Percentiles rank a stretch among this genome's conserved stretches.
Conservation (phyloP, 495 filamentous ascomycete species). For the Xylaria intraflava region DNA sequence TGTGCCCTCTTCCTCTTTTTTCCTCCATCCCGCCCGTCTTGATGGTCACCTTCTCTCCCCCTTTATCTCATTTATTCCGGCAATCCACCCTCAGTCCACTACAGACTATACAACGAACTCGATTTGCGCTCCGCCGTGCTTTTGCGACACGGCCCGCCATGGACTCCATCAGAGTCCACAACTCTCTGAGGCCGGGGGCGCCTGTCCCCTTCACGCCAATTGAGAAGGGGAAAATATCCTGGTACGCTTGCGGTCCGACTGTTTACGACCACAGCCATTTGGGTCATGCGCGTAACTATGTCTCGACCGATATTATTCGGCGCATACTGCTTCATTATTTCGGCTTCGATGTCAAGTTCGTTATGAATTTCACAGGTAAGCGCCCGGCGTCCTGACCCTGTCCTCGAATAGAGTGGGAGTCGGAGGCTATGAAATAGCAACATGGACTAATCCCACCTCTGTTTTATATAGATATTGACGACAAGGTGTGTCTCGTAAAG, state of each 20-base stretch:
- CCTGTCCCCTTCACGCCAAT: conserved; percentile 73
- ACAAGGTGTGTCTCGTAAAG: conserved; percentile 57
- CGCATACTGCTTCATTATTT: conserved; percentile 84
- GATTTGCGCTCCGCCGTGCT: conserved; percentile 16
- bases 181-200: conserved; percentile 63
- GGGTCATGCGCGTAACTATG: conserved; percentile 91
- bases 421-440: background rate
- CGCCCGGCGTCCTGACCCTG: background rate
- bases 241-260: conserved; percentile 91
- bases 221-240: conserved; percentile 66
- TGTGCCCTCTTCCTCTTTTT: background rate
- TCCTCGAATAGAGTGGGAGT: background rate
- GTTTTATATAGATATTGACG: conserved; percentile 58
- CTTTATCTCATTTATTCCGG: conserved; percentile 13
- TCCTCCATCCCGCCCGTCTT: conserved; percentile 10
- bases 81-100: conserved; percentile 2
- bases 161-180: conserved; percentile 59
- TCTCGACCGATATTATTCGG: conserved; percentile 85
- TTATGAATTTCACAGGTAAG: conserved; percentile 79
- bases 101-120: conserved; percentile 5
- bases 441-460: background rate
- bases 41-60: conserved; percentile 24
- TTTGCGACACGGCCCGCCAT: conserved; percentile 31
- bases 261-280: conserved; percentile 89
- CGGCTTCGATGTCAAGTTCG: conserved; percentile 77